These are phyloP conservation scores for Epichloe coenophiala DNA, from an alignment of 2,329 filamentous ascomycete genomes.

Conservation along the genomic window DNA sequence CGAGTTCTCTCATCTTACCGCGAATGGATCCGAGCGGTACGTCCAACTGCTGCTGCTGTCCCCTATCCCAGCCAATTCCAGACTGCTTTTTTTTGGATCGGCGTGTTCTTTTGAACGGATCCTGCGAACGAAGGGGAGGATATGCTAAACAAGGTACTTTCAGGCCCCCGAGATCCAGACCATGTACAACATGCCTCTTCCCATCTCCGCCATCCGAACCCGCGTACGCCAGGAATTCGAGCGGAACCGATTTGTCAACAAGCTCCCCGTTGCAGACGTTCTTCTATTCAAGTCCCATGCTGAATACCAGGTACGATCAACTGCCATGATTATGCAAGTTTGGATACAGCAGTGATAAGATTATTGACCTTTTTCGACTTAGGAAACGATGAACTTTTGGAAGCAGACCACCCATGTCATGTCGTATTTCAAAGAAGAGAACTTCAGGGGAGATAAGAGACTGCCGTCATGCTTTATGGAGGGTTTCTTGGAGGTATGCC, in stretches of 20 bases:
- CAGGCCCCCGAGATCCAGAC: constrained; percentile 93
- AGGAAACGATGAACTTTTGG: constrained; percentile 99
- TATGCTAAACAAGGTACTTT: constrained; percentile 9
- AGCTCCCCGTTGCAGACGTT: constrained; percentile 78
- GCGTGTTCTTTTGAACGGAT: neutral
- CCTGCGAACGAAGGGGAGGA: neutral
- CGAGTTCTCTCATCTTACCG: constrained; percentile 84
- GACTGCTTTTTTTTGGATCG: neutral
- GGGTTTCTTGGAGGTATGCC: constrained; percentile 80
- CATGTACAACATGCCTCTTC: constrained; percentile 90
- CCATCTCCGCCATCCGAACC: constrained; percentile 75
- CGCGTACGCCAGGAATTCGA: constrained; percentile 97
- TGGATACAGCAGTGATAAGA: neutral
- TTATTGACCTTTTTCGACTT: constrained; percentile 3
- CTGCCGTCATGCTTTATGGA: constrained; percentile 85
- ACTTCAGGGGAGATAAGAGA: constrained; percentile 55
- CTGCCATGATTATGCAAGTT: constrained; percentile 19
- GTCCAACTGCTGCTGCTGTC: constrained; percentile 25
- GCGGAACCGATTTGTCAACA: constrained; percentile 82
- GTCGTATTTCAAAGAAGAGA: constrained; percentile 88
- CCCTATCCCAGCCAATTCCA: neutral
- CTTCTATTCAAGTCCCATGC: constrained; percentile 81
- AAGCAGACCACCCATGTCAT: constrained; percentile 92
- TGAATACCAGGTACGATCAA: constrained; percentile 70
- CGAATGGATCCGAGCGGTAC: constrained; percentile 90